Base-by-base conservation (phyloP, 306 rosid species). In the Astragalus glycyphyllos region DNA sequence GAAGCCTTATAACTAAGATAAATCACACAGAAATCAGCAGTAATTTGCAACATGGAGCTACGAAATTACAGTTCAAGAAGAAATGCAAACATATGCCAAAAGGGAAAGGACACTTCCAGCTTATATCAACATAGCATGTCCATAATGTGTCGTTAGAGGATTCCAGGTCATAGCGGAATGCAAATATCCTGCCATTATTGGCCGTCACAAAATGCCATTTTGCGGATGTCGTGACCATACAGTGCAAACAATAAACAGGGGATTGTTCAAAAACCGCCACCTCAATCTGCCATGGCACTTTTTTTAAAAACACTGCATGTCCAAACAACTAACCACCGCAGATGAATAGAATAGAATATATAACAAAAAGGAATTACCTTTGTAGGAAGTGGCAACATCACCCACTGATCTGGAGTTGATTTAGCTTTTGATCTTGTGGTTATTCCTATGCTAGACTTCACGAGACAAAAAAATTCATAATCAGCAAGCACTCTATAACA, bases 391-490 rank as follows among this genome's bases (percentile, higher is more conserved):
- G 96, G 88, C 75, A 90, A 77, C 68, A 88, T 61, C 17, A 90
- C 81, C 97, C 98, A 93, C 79, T 87, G 90, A 72, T 90, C 96
- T n/a, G 94, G 97, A 72, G 92, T 81, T 70, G 89, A 82, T 80
- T 86, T 90, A 81, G 94, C 96, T 80, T 86, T 90, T 64, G 97
- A 90, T 63, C 97, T 87, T 48, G 98, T 93, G 59, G 90, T 90
- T 75, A 93, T 86, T 65, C 97, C 98, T 53, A 69, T 45, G 34
- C 84, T 68, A 69, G 89, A 81, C 97, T 93, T 76, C 64, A 78
- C 8, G 72, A 38, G 23, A 65, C 31, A 79, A 74, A 74, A 54
- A 55, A 65, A 56, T 60, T 57, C 2, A 49, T 46, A 72, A 72
- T 76, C 75, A 76, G 69, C 37, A 59, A 58, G 80, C 61, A 47